Conservation (phyloP, 2,329 filamentous ascomycete genomes). For the Metarhizium humberi region DNA sequence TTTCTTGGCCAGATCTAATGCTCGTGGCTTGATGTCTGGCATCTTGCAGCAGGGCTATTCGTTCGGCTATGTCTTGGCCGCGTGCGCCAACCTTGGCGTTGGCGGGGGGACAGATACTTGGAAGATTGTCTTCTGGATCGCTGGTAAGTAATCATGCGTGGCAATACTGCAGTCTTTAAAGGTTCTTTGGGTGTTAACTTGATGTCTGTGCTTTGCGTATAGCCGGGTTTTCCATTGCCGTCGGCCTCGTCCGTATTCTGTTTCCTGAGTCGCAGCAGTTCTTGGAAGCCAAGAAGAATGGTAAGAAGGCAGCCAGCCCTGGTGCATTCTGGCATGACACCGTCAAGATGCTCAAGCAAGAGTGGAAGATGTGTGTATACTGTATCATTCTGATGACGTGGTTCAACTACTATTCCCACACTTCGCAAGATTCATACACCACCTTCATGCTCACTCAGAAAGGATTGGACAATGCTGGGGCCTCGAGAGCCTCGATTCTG, state of each 20-base stretch:
- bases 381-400: slow-evolving; percentile 72
- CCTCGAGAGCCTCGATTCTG: slow-evolving; percentile 67
- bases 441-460: slow-evolving; percentile 72
- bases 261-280: slow-evolving; percentile 74
- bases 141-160: slow-evolving; percentile 20
- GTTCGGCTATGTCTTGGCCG: slow-evolving; percentile 70
- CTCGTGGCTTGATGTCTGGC: slow-evolving; percentile 71
- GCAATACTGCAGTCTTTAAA: not conserved
- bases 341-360: slow-evolving; percentile 54
- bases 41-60: slow-evolving; percentile 78
- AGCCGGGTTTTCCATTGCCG: slow-evolving; percentile 55
- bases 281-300: slow-evolving; percentile 55
- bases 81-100: slow-evolving; percentile 65
- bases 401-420: slow-evolving; percentile 69
- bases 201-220: slow-evolving; percentile 6
- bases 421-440: slow-evolving; percentile 72
- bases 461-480: slow-evolving; percentile 51
- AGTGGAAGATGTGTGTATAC: slow-evolving; percentile 73
- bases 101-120: slow-evolving; percentile 54
- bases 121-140: slow-evolving; percentile 72
- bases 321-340: slow-evolving; percentile 60
- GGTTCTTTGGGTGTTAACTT: not conserved
- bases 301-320: slow-evolving; percentile 37
- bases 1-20: slow-evolving; percentile 37
- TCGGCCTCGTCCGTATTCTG: slow-evolving; percentile 56